Evolutionary conservation across 2,329 filamentous ascomycete species (phyloP).

Genomic region (Penicillium vulpinum): DNA sequence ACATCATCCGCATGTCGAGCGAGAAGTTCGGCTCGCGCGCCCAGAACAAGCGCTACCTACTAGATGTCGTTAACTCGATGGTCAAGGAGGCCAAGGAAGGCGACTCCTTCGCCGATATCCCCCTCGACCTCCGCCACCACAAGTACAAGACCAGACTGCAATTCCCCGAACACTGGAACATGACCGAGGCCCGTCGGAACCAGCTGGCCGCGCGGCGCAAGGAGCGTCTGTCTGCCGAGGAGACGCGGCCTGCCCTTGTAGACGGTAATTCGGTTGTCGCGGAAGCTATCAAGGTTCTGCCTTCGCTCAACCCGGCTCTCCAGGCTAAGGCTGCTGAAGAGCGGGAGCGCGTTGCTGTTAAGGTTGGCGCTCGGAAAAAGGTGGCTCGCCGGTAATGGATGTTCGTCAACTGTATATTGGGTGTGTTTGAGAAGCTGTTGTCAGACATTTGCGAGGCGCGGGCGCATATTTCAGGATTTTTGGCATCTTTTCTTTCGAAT

Average conservation of each 20-base stretch:
- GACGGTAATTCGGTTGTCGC: constrained; percentile 46
- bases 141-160: constrained; percentile 64
- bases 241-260: constrained; percentile 59
- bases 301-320: constrained; percentile 35
- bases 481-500: constrained; percentile 28
- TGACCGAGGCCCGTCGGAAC: constrained; percentile 68
- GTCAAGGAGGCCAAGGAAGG: constrained; percentile 74
- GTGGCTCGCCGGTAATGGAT: constrained; percentile 19
- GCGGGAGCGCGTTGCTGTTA: constrained; percentile 29
- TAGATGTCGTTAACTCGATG: constrained; percentile 72
- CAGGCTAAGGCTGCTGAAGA: constrained; percentile 26
- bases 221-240: constrained; percentile 56
- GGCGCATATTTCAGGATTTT: constrained; percentile 34
- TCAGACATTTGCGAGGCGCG: constrained; percentile 36
- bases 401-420: constrained; percentile 19
- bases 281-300: constrained; percentile 34
- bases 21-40: constrained; percentile 85
- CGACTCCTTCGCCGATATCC: constrained; percentile 85
- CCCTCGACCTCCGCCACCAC: constrained; percentile 85
- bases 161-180: constrained; percentile 80
- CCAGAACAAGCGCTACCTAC: constrained; percentile 95
- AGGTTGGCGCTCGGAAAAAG: constrained; percentile 27
- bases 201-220: constrained; percentile 65
- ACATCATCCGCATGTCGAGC: constrained; percentile 84
- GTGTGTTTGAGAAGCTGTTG: constrained; percentile 27